Evolutionary conservation across 1,139 yeast genomes (phyloP).

Genomic region (Hemisphaericaspora lyxosophila): DNA sequence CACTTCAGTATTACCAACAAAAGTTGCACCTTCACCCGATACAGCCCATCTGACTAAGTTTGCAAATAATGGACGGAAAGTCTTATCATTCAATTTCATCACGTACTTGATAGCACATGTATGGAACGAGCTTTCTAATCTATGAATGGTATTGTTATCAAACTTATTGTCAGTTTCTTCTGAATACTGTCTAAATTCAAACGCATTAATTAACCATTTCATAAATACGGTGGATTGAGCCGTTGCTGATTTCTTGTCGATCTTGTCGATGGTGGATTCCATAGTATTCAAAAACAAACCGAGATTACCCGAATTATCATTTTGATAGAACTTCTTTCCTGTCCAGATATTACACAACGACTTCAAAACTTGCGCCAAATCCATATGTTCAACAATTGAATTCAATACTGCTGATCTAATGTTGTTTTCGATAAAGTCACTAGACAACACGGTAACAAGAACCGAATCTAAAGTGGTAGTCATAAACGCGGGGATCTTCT

Average conservation of each 20-base stretch:
- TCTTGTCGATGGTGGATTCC: slow-evolving; percentile 61
- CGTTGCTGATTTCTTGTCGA: slow-evolving; percentile 75
- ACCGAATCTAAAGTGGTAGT: slow-evolving; percentile 65
- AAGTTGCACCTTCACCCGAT: slow-evolving; percentile 68
- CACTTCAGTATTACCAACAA: slow-evolving; percentile 42
- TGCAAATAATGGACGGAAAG: slow-evolving; percentile 89
- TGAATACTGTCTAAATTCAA: slow-evolving; percentile 62
- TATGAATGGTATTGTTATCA: slow-evolving; percentile 72
- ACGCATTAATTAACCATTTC: slow-evolving; percentile 66
- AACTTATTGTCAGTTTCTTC: slow-evolving; percentile 37
- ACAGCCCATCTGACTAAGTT: slow-evolving; percentile 91
- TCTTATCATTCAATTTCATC: slow-evolving; percentile 88
- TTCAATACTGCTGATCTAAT: slow-evolving; percentile 68
- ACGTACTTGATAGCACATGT: slow-evolving; percentile 74
- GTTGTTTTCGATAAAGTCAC: slow-evolving; percentile 55
- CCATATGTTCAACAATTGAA: slow-evolving; percentile 67
- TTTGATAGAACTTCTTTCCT: slow-evolving; percentile 29
- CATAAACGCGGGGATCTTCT: slow-evolving; percentile 85
- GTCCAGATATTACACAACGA: slow-evolving; percentile 66
- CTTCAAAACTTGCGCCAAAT: slow-evolving; percentile 59
- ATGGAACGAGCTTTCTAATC: slow-evolving; percentile 77
- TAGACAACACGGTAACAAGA: slow-evolving; percentile 55
- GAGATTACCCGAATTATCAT: slow-evolving; percentile 54
- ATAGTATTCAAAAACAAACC: slow-evolving; percentile 69
- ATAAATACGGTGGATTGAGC: slow-evolving; percentile 69